Conservation (phyloP, 139 green algal genomes). For the Chlamydomonas sphaeroides region DNA sequence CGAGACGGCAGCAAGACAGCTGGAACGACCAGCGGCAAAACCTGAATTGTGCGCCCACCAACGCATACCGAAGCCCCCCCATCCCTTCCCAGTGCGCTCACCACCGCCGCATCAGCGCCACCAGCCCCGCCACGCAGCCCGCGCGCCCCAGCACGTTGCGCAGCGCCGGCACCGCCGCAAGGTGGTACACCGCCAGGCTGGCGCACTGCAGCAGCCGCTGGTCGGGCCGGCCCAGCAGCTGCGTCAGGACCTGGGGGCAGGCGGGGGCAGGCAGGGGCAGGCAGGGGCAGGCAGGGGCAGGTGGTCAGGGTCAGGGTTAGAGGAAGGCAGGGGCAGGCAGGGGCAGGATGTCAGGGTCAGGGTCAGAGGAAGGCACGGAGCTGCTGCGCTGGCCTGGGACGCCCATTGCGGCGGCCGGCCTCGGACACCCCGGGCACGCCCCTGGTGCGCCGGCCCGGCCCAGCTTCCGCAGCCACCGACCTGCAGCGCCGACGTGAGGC, state of each 20-base stretch:
- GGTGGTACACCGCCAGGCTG: constrained; percentile 30
- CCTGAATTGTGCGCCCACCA: not conserved
- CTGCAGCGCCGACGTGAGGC: constrained; percentile 19
- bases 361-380: too few relatives aligned
- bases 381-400: too few relatives aligned
- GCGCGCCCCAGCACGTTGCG: constrained; percentile 38
- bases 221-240: constrained; percentile 24
- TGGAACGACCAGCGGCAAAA: too few relatives aligned
- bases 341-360: too few relatives aligned
- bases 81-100: too few relatives aligned
- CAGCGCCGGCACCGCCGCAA: constrained; percentile 42
- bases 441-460: too few relatives aligned
- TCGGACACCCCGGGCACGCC: too few relatives aligned
- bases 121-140: constrained; percentile 37
- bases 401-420: too few relatives aligned
- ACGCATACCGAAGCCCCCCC: not conserved
- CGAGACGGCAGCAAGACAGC: too few relatives aligned
- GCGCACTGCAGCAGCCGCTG: constrained; percentile 27
- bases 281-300: not conserved
- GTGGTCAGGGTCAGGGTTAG: not conserved
- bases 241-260: constrained; percentile 15
- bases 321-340: not conserved
- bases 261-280: not conserved
- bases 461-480: too few relatives aligned
- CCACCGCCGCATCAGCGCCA: constrained; percentile 41